These are phyloP conservation scores for Fusarium multiceps DNA, from an alignment of 2,329 filamentous ascomycete genomes.

Conservation along the genomic window DNA sequence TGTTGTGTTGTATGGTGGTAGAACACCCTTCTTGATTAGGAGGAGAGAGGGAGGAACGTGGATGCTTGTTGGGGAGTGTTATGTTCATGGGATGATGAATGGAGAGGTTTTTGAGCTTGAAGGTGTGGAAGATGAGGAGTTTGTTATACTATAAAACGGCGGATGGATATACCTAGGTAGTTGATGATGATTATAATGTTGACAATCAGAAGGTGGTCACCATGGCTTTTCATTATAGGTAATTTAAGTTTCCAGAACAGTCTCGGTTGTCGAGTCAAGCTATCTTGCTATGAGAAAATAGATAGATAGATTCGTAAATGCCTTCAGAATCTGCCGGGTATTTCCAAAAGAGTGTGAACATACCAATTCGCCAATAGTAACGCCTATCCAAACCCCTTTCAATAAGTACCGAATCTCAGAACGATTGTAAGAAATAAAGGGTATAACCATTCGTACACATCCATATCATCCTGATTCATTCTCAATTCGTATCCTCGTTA, in stretches of 20 bases:
- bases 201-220: too few species aligned
- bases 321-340: neutral
- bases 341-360: conserved; percentile 25
- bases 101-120: conserved; percentile 47
- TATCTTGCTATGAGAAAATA: neutral
- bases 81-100: conserved; percentile 53
- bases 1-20: conserved; percentile 50
- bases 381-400: conserved; percentile 21
- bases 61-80: conserved; percentile 52
- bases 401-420: conserved; percentile 19
- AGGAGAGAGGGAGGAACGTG: conserved; percentile 31
- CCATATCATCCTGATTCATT: neutral
- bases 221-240: neutral
- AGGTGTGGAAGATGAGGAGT: conserved; percentile 45
- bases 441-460: conserved; percentile 28
- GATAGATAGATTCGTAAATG: neutral
- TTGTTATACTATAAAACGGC: conserved; percentile 45
- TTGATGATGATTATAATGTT: neutral
- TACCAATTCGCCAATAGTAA: conserved; percentile 14
- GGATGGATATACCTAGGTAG: conserved; percentile 15
- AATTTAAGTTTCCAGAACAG: neutral
- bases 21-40: conserved; percentile 49
- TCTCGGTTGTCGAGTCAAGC: conserved; percentile 2
- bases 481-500: neutral
- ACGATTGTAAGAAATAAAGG: conserved; percentile 41